phyloP scores from a whole-genome alignment of 495 filamentous ascomycete genomes.

The Podospora pseudoanserina region DNA sequence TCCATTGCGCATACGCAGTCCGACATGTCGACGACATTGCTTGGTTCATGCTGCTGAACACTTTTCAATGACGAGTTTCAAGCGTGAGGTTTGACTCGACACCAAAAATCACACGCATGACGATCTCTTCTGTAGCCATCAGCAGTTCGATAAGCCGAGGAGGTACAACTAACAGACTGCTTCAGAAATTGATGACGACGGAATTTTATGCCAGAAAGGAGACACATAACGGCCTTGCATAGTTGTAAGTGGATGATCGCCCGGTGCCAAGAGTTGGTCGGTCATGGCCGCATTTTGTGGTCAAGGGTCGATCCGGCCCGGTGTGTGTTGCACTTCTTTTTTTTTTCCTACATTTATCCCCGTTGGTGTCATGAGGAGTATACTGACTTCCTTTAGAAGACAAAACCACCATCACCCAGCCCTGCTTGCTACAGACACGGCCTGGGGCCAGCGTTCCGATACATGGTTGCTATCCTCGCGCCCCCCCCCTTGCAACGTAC shows the following conservation, averaged over 20 bases:
- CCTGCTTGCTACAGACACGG: background rate
- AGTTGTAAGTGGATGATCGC: conserved; percentile 3
- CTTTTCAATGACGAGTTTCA: background rate
- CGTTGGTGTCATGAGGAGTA: background rate
- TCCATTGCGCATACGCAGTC: background rate
- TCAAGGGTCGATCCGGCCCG: conserved; percentile 17
- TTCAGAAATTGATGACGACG: background rate
- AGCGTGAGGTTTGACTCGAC: background rate
- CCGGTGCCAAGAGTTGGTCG: conserved; percentile 13
- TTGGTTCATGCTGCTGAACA: background rate
- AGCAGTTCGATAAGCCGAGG: background rate
- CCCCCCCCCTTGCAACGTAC: background rate
- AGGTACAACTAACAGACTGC: background rate
- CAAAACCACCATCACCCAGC: background rate
- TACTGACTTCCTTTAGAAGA: background rate
- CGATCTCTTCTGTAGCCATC: background rate
- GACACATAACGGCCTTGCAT: conserved; percentile 3
- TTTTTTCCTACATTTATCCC: background rate
- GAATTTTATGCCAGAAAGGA: background rate
- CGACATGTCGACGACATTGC: background rate
- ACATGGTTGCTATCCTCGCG: background rate
- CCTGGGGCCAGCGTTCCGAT: background rate
- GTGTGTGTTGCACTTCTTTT: background rate
- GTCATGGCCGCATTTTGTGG: conserved; percentile 17
- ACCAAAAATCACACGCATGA: background rate